phyloP scores from a whole-genome alignment of 148 eudicot species.

The Talinum fruticosum region DNA sequence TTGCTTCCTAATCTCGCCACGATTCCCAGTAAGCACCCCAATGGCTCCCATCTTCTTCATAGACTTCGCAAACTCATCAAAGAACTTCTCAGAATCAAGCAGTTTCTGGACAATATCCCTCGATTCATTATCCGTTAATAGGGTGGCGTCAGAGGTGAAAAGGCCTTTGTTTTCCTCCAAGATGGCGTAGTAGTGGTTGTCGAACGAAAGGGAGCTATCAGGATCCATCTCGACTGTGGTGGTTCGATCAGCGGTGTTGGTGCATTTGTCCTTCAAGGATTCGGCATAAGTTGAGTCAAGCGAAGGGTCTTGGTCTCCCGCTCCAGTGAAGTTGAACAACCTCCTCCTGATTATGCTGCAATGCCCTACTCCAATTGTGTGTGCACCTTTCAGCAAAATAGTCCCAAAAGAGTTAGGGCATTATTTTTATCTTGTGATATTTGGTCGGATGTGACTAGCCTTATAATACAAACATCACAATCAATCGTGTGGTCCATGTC shows the following conservation, averaged over 20 bases:
- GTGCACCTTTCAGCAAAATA: constrained; percentile 22
- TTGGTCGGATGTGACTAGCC: too few species aligned
- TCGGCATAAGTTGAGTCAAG: constrained; percentile 21
- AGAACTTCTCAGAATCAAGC: constrained; percentile 9
- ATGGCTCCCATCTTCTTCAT: constrained; percentile 32
- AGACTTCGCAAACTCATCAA: constrained; percentile 25
- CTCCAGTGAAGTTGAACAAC: constrained; percentile 28
- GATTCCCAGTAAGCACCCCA: constrained; percentile 19
- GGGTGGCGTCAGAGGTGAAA: constrained; percentile 30
- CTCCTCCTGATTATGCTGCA: constrained; percentile 21
- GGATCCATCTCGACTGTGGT: constrained; percentile 29
- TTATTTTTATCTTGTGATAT: too few species aligned
- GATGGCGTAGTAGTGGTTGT: constrained; percentile 18
- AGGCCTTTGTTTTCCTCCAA: constrained; percentile 19
- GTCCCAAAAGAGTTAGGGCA: background rate
- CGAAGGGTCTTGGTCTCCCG: constrained; percentile 27
- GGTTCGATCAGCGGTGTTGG: constrained; percentile 4
- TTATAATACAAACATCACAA: too few species aligned
- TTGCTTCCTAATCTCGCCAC: constrained; percentile 27
- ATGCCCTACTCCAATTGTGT: constrained; percentile 29
- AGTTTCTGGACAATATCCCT: constrained; percentile 1
- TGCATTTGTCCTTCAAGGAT: constrained; percentile 15
- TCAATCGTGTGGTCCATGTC: too few species aligned
- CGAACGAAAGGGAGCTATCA: constrained; percentile 20
- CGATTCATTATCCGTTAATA: constrained; percentile 17